Evolutionary conservation across 352 stramenopile genomes (phyloP).

Genomic region (Globisporangium nunn): DNA sequence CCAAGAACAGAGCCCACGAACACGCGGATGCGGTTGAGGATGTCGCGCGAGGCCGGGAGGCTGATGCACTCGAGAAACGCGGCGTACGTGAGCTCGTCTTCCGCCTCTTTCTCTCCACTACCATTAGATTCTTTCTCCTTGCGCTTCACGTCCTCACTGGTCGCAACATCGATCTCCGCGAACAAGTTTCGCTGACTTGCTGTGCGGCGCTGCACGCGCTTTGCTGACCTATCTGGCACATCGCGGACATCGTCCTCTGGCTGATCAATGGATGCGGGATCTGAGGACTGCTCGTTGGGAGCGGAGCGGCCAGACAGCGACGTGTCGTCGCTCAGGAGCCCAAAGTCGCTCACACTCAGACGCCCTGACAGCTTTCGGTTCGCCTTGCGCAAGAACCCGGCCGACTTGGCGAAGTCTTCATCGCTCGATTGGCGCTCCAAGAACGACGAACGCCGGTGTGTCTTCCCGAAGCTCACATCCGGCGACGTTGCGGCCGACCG

Average conservation of each 20-base stretch:
- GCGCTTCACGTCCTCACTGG: constrained; percentile 13
- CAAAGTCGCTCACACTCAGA: constrained; percentile 73
- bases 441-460: constrained; percentile 5
- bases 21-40: constrained; percentile 63
- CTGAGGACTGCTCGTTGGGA: background rate
- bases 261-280: background rate
- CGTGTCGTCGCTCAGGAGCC: constrained; percentile 39
- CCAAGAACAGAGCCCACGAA: constrained; percentile 77
- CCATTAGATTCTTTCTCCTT: constrained; percentile 24
- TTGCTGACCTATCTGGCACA: background rate
- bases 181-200: constrained; percentile 54
- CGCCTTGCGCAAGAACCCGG: constrained; percentile 56
- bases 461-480: background rate
- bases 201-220: constrained; percentile 1
- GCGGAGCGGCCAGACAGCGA: background rate
- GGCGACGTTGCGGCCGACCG: constrained; percentile 1
- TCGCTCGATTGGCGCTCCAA: constrained; percentile 54
- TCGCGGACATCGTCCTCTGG: constrained; percentile 8
- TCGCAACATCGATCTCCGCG: constrained; percentile 35
- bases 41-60: constrained; percentile 58
- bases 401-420: constrained; percentile 54
- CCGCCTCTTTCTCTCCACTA: constrained; percentile 17
- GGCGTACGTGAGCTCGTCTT: constrained; percentile 59
- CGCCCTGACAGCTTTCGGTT: constrained; percentile 49
- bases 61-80: constrained; percentile 75